Base-by-base conservation (phyloP, 2,329 filamentous ascomycete genomes). In the Neonectria punicea region DNA sequence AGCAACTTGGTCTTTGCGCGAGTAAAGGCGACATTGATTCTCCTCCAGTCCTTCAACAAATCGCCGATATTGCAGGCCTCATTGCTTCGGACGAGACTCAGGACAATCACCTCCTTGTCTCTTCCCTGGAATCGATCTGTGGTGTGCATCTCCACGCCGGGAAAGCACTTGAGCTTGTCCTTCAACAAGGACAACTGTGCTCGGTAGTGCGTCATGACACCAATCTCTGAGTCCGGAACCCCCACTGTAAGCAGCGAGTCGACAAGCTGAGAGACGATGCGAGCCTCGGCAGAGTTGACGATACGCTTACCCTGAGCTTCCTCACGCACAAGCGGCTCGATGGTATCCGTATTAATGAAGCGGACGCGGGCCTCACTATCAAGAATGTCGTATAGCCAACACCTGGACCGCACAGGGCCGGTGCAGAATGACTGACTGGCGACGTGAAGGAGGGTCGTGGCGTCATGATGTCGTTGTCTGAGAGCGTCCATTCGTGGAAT, bases 91-190 rank as follows among this genome's bases (percentile, higher is more conserved):
- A 98, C 96, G 32, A 97, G 90, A 60, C 89, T 93, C 9, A 99
- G 86, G 14, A 99, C 88, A 1, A 98, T 88, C 3, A 97, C 90
- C 75, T 97, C 94, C 77, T 99, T 99, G 80, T 99, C 96, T 10
- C 96, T 89, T 7, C 96, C 96, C 78, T 99, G 96, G 79, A 97
- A 99, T 49, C 95, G 93, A 80, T 99, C 96, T 3, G 96, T 94
- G 0, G 96, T 98, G 79, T 99, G 94, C 86, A 98, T 94, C 80
- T 99, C 96, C 1, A 99, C 89, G 2, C 87, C 87, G 0, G 84
- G 62, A 71, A 85, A 80, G 46, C 81, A 83, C 34, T 88, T 87
- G 36, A 97, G 87, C 11, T 85, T 85, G 66, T 94, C 89, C 69
- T 93, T 92, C 1, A 99, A 85, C 2, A 97, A 83, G 0, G 93